Evolutionary conservation across 1,139 yeast genomes (phyloP), one percentile per base, ranked within the genome.

Genomic region (Geotrichum restrictum): DNA sequence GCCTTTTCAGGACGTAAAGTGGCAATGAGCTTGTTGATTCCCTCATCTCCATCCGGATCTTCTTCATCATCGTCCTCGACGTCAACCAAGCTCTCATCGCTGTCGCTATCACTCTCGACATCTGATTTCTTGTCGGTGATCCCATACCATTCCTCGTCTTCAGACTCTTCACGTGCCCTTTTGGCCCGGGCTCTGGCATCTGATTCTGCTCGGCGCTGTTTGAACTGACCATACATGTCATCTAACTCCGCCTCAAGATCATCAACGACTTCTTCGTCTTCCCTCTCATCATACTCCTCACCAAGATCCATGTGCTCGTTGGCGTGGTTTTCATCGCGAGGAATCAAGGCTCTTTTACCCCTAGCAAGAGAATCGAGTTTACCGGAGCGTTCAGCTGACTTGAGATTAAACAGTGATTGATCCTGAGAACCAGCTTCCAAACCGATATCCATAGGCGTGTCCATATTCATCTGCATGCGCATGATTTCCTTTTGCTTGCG

Each of bases 391-490:
- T 87, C 88, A 1, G 97, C 96, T 18, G 80, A 72, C 64, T 83
- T 85, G 66, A 93, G 76, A 65, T 84, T 88, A 73, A 93, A 93
- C 56, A 91, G 73, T 0, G 94, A 79, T 55, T 88, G 95, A 45
- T 85, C 77, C 50, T 95, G 96, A 52, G 79, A 80, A n/a, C 88
- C 93, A 18, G 96, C 96, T 68, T 93, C 98, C 46, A 88, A 76
- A 77, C 98, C 98, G 60, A 93, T 83, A 64, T 88, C 95, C 76
- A 80, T 81, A 64, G 95, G 96, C 2, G 96, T 87, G 56, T 87
- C 75, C 97, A 93, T 91, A 67, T 88, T 88, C 94, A 93, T 85
- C 71, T 93, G 98, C 85, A 89, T 84, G 71, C 98, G 81, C 52
- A 80, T 78, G 53, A 93, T 81, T 67, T 91, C 98, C 69, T 87